Percentiles rank a stretch among this genome's conserved stretches.
phyloP scores from a whole-genome alignment of 2,329 filamentous ascomycete species.

The Penicillium sumatraense region DNA sequence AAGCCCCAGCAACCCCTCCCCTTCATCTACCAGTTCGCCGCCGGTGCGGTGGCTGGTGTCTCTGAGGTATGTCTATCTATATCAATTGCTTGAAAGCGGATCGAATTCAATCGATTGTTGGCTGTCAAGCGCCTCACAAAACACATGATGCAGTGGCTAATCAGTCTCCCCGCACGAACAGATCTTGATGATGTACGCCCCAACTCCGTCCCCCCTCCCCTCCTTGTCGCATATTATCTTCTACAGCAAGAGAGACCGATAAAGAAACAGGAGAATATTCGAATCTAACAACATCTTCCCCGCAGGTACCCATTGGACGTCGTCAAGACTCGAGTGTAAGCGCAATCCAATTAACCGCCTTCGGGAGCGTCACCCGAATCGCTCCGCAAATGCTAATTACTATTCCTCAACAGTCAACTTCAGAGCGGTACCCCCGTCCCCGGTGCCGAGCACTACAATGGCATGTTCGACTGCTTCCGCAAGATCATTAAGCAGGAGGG shows the following conservation, averaged over 20 bases:
- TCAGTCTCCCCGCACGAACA: slow-evolving; percentile 25
- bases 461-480: slow-evolving; percentile 96
- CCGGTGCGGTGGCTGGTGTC: slow-evolving; percentile 95
- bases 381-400: slow-evolving; percentile 9
- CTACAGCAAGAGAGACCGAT: not conserved
- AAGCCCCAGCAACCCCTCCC: slow-evolving; percentile 75
- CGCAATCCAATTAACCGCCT: not conserved
- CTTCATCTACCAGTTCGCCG: slow-evolving; percentile 93
- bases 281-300: not conserved
- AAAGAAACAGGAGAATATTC: not conserved
- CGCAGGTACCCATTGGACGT: slow-evolving; percentile 96
- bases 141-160: slow-evolving; percentile 18
- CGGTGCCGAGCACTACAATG: slow-evolving; percentile 86
- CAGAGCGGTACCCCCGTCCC: slow-evolving; percentile 71
- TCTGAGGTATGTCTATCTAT: slow-evolving; percentile 73
- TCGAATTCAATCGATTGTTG: not conserved
- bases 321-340: slow-evolving; percentile 94
- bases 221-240: not conserved
- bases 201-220: not conserved
- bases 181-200: slow-evolving; percentile 35
- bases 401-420: slow-evolving; percentile 68
- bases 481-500: slow-evolving; percentile 98
- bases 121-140: not conserved
- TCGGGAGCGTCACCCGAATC: slow-evolving; percentile 16
- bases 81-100: not conserved